These are phyloP conservation scores for Chrysoporthe austroafricana DNA, from an alignment of 2,329 filamentous ascomycete genomes.

Conservation along the genomic window DNA sequence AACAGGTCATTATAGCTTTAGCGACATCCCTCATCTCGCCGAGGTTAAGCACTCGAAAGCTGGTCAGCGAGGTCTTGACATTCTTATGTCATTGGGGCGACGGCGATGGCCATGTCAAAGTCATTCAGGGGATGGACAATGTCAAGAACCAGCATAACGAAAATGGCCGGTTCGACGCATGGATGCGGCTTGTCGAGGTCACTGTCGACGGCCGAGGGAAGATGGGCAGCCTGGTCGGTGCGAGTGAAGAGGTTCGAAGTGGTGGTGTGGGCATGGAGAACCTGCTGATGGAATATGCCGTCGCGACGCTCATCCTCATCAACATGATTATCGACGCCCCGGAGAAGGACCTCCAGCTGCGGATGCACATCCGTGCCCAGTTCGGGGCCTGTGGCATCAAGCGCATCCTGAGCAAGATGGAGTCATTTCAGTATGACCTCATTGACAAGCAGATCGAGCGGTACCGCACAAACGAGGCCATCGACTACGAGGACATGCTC, in stretches of 20 bases:
- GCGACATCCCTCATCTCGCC: slow-evolving; percentile 86
- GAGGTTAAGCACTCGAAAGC: slow-evolving; percentile 86
- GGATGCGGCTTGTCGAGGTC: slow-evolving; percentile 98
- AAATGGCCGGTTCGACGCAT: slow-evolving; percentile 94
- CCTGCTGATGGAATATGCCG: slow-evolving; percentile 97
- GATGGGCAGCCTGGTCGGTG: slow-evolving; percentile 97
- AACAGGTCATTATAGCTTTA: slow-evolving; percentile 86
- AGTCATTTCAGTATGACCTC: slow-evolving; percentile 95
- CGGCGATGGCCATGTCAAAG: slow-evolving; percentile 87
- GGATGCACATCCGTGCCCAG: slow-evolving; percentile 93
- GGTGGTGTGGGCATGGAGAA: slow-evolving; percentile 99
- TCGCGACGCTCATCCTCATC: slow-evolving; percentile 90
- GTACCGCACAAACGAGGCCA: slow-evolving; percentile 91
- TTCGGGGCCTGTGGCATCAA: slow-evolving; percentile 96
- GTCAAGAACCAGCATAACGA: slow-evolving; percentile 88
- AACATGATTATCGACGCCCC: slow-evolving; percentile 96
- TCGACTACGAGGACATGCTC: slow-evolving; percentile 97
- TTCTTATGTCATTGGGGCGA: slow-evolving; percentile 93
- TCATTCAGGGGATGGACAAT: slow-evolving; percentile 89
- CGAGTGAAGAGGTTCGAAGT: slow-evolving; percentile 92
- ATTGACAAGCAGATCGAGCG: slow-evolving; percentile 98
- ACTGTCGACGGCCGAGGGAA: slow-evolving; percentile 96
- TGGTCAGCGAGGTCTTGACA: slow-evolving; percentile 94
- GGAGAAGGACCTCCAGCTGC: slow-evolving; percentile 83
- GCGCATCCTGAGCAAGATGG: slow-evolving; percentile 94